Percentiles rank a stretch among this genome's conserved stretches.
phyloP scores from a whole-genome alignment of 805 yeast genomes.

The Sugiyamaella americana region DNA sequence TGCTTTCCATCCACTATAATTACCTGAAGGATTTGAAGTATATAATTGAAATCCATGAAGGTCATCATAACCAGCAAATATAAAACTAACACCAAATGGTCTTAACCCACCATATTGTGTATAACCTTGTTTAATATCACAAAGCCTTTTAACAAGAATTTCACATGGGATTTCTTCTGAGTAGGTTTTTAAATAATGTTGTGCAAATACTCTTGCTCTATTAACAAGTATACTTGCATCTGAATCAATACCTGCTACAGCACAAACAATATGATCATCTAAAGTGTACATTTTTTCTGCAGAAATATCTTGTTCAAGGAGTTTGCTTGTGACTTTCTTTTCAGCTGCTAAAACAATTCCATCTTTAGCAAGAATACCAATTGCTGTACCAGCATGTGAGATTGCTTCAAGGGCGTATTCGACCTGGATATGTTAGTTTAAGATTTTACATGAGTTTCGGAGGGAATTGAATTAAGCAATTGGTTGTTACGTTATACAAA shows the following conservation, averaged over 20 bases:
- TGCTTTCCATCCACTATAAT: slow-evolving; percentile 98
- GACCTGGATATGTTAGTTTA: slow-evolving; percentile 38
- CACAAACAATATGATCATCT: slow-evolving; percentile 78
- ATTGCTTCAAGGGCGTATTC: slow-evolving; percentile 95
- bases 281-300: slow-evolving; percentile 88
- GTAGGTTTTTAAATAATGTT: slow-evolving; percentile 75
- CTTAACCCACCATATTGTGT: slow-evolving; percentile 98
- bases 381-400: slow-evolving; percentile 76
- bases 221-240: slow-evolving; percentile 90
- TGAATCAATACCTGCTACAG: slow-evolving; percentile 97
- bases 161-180: slow-evolving; percentile 94
- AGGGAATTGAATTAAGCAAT: no score
- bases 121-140: slow-evolving; percentile 95
- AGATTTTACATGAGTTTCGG: no score
- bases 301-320: slow-evolving; percentile 87
- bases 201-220: slow-evolving; percentile 80
- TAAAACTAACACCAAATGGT: slow-evolving; percentile 95
- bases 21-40: slow-evolving; percentile 96
- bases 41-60: slow-evolving; percentile 84
- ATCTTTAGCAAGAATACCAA: slow-evolving; percentile 67
- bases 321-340: slow-evolving; percentile 85
- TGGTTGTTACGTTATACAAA: no score
- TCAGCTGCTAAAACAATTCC: slow-evolving; percentile 97
- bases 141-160: slow-evolving; percentile 75
- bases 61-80: slow-evolving; percentile 94